Base-by-base conservation (phyloP, 1,139 yeast species). In the Yamadazyma dushanensis region DNA sequence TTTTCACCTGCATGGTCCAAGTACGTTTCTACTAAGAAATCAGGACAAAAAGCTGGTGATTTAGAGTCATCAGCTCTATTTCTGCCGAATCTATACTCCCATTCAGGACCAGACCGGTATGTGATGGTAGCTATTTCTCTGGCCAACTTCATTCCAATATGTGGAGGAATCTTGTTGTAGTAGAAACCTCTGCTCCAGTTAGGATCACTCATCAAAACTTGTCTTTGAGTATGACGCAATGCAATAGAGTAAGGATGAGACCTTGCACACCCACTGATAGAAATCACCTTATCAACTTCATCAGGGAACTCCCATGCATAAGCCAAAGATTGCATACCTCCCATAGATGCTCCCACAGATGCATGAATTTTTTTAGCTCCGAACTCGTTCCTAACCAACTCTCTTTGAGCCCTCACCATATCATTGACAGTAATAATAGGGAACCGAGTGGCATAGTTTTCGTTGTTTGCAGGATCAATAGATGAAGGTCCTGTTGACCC, bases 401-500 rank as follows among this genome's bases (percentile, higher is more conserved):
- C 70, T 44, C 87, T 73, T 63, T 89, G 97, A 0, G 95, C 96
- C 34, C 96, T 67, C 1, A 86, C 86, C 95, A 89, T 89, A 55
- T 89, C 97, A 50, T 83, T 84, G 16, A 90, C 76, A 0, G 96
- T 83, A 10, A 89, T 51, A 26, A 90, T 81, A 2, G 97, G 97
- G 58, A 90, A 89, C 32, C 92, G 65, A 0, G 97, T 88, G 1
- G 90, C 96, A 57, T 88, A 90, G 31, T 79, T 70, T 32, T 74
- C 70, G 36, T 61, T 54, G 46, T 80, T 83, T 1, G 81, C 78
- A 0, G 96, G 95, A 51, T 87, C 90, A 11, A 70, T 59, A 0
- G 94, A 81, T 1, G 92, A 80, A 1, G 97, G 97, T 0, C 97
- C 97, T 0, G 97, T 89, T 3, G 95, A 83, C 2, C 97, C 97